Conservation (phyloP, 192 early-diverging fungal species). For the Haplosporangium gracile region DNA sequence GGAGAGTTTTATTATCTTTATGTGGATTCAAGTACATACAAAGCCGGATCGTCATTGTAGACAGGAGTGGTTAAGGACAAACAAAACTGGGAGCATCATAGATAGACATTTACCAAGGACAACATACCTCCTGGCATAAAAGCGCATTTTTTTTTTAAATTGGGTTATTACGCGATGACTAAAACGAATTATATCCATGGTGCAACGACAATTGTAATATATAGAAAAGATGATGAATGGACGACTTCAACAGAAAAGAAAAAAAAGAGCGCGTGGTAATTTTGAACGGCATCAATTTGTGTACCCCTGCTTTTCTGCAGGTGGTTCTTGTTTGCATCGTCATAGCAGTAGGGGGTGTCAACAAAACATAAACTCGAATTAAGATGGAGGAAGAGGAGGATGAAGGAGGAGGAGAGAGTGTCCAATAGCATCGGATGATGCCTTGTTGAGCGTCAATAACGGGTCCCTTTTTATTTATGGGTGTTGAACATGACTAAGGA, state of each 20-base stretch:
- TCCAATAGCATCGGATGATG: not conserved
- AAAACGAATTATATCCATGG: not conserved
- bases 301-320: not conserved
- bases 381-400: too few species aligned
- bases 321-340: not conserved
- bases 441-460: not conserved
- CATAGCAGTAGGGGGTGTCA: too few species aligned
- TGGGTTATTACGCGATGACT: not conserved
- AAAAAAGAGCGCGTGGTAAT: not conserved
- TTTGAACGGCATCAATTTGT: not conserved
- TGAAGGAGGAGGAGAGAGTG: not conserved
- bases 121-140: not conserved
- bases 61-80: not conserved
- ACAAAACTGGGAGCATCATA: not conserved
- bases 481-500: conserved; percentile 2
- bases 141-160: not conserved
- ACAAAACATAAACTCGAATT: too few species aligned
- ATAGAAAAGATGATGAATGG: not conserved
- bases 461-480: not conserved
- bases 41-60: not conserved
- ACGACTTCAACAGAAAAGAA: not conserved
- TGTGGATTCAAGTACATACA: not conserved
- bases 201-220: not conserved
- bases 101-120: not conserved
- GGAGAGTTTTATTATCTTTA: not conserved